Evolutionary conservation across 2,329 filamentous ascomycete genomes (phyloP), one percentile per base, ranked within the genome.

Genomic region (Pyrenophora graminea): DNA sequence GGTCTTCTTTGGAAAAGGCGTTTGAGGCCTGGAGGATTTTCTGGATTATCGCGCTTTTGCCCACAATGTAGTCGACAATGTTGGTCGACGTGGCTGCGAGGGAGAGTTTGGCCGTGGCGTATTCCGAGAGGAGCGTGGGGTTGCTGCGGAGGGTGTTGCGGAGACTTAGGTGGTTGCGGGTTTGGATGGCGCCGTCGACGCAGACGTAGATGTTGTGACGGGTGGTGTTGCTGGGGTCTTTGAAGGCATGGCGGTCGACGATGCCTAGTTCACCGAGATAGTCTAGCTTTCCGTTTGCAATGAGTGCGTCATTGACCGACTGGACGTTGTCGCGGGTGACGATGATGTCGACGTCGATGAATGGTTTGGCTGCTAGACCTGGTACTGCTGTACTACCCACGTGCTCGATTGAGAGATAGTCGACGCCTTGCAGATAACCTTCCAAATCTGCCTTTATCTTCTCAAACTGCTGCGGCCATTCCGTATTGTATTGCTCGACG

Each of bases 161-260:
- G 18, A 77, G 39, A 33, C 59, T 70, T 10, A 74, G 59, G 54
- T 77, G 73, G 46, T 76, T 76, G n/a, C 67, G 63, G 15, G 72
- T 60, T 21, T 68, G 58, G 8, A 64, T 45, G 23, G 67, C 66
- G 1, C 67, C 70, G 10, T 74, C 66, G 8, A 75, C 51, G 34
- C 68, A 70, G 0, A 76, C 57, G 55, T 75, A 77, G 3, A 73
- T 62, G 51, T 76, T 75, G 37, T 70, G 58, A 3, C 25, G 38
- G 6, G 62, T 51, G 7, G 55, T 30, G n/a, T 63, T 64, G 21
- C 64, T 63, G 18, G 68, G 69, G 39, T 72, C 62, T 37, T 67
- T 63, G 18, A 76, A 61, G 3, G 61, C 66, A 48, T 71, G 67
- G 6, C 74, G 70, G 40, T 72, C 73, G 9, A 58, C 52, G 6